Evolutionary conservation across 2,329 filamentous ascomycete species (phyloP).

Genomic region (Penicillium frequentans): DNA sequence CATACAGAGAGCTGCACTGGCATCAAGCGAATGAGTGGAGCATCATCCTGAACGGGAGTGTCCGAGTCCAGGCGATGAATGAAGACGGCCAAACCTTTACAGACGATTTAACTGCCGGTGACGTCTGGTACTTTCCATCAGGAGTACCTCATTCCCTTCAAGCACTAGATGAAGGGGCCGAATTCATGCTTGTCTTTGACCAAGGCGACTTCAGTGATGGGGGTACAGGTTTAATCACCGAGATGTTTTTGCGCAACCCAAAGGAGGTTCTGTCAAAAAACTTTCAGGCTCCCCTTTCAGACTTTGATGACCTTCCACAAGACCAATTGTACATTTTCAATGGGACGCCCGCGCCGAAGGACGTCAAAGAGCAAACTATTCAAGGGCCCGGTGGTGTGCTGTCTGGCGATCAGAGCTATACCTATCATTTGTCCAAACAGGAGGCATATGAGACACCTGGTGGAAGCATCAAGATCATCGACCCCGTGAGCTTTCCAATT

Average conservation of each 20-base stretch:
- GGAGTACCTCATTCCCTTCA: slow-evolving; percentile 10
- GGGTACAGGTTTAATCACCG: background rate
- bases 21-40: slow-evolving; percentile 7
- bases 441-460: slow-evolving; percentile 3
- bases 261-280: slow-evolving; percentile 7
- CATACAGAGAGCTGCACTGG: slow-evolving; percentile 7
- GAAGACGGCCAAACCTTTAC: slow-evolving; percentile 6
- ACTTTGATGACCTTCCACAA: slow-evolving; percentile 4
- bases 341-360: slow-evolving; percentile 2
- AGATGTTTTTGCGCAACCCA: slow-evolving; percentile 6
- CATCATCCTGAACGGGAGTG: slow-evolving; percentile 3
- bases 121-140: slow-evolving; percentile 6
- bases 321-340: slow-evolving; percentile 10
- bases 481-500: slow-evolving; percentile 5
- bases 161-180: slow-evolving; percentile 11
- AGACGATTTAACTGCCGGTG: slow-evolving; percentile 3
- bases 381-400: background rate
- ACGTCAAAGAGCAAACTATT: slow-evolving; percentile 2
- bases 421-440: slow-evolving; percentile 7
- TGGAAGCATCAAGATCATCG: slow-evolving; percentile 10
- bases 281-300: background rate
- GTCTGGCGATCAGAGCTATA: slow-evolving; percentile 1
- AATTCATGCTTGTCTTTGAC: slow-evolving; percentile 17
- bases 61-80: slow-evolving; percentile 4
- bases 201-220: slow-evolving; percentile 8